These are phyloP conservation scores for Eremomyces bilateralis DNA, from an alignment of 495 filamentous ascomycete species.

Conservation along the genomic window DNA sequence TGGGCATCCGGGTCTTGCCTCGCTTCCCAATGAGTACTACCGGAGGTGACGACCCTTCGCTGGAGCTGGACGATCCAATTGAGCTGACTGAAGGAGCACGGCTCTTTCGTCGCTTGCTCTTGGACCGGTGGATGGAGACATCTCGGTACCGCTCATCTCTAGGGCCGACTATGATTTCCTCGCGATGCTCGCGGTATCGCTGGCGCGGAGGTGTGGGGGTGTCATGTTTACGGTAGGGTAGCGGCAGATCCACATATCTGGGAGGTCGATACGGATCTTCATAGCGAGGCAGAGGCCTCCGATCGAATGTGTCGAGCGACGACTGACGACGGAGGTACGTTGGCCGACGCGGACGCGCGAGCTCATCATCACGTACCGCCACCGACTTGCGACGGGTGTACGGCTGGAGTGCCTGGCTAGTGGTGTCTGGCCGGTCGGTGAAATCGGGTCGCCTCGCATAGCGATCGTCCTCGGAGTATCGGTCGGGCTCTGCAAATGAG, in stretches of 20 bases:
- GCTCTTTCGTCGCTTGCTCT: constrained; percentile 9
- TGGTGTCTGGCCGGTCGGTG: no score
- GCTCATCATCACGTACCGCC: no score
- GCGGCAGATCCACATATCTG: constrained; percentile 29
- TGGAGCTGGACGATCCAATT: constrained; percentile 10
- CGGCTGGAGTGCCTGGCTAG: no score
- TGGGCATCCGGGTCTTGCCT: constrained; percentile 72
- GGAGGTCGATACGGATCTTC: constrained; percentile 26
- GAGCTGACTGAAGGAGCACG: constrained; percentile 6
- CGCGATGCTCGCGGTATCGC: constrained; percentile 2
- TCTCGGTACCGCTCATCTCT: constrained; percentile 15
- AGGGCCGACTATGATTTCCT: no score
- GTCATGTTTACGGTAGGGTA: constrained; percentile 21
- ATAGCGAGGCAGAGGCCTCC: constrained; percentile 30
- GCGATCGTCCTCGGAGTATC: no score
- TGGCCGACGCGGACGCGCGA: constrained; percentile 28
- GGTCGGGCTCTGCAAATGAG: no score
- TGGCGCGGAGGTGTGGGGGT: constrained; percentile 11
- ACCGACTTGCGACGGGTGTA: no score
- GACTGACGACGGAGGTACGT: constrained; percentile 41
- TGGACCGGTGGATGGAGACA: constrained; percentile 11
- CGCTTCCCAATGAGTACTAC: constrained; percentile 42
- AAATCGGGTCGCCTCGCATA: no score
- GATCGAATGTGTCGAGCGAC: constrained; percentile 52
- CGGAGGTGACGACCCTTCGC: constrained; percentile 21